Percentiles rank a stretch among this genome's conserved stretches.
phyloP scores from a whole-genome alignment of 345 rosid species.

The Citrus australasica region DNA sequence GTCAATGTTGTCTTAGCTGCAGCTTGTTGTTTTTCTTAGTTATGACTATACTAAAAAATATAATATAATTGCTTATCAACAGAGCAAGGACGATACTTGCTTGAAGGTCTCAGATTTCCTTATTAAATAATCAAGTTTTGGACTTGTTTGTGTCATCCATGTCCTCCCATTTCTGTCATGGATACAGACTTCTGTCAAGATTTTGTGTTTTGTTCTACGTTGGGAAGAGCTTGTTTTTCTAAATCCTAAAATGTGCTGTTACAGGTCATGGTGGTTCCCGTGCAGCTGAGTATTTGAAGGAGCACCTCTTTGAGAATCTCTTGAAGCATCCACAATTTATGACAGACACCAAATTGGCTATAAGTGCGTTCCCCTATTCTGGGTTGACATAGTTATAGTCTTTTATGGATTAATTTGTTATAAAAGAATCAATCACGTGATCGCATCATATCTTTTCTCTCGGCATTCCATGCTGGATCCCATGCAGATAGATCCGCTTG shows the following conservation, averaged over 20 bases:
- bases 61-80: not conserved
- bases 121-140: not conserved
- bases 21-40: not conserved
- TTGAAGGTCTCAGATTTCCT: not conserved
- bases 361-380: slow-evolving; percentile 50
- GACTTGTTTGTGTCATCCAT: not conserved
- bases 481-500: slow-evolving; percentile 11
- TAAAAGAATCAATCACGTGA: not conserved
- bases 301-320: slow-evolving; percentile 89
- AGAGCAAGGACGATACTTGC: not conserved
- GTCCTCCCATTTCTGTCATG: not conserved
- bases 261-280: slow-evolving; percentile 99
- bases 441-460: slow-evolving; percentile 8
- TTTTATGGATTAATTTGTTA: not conserved
- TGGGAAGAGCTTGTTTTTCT: not conserved
- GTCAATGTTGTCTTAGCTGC: slow-evolving; percentile 2
- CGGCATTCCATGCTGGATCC: slow-evolving; percentile 18
- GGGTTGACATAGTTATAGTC: not conserved
- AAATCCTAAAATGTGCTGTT: slow-evolving; percentile 8
- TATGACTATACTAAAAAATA: not conserved
- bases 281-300: slow-evolving; percentile 93
- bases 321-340: slow-evolving; percentile 81
- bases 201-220: not conserved
- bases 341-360: slow-evolving; percentile 70
- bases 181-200: not conserved